A percentile compares a stretch with the other conserved stretches of the same genome.
Evolutionary conservation across 495 filamentous ascomycete genomes (phyloP).

Genomic region (Annulohypoxylon stygium): DNA sequence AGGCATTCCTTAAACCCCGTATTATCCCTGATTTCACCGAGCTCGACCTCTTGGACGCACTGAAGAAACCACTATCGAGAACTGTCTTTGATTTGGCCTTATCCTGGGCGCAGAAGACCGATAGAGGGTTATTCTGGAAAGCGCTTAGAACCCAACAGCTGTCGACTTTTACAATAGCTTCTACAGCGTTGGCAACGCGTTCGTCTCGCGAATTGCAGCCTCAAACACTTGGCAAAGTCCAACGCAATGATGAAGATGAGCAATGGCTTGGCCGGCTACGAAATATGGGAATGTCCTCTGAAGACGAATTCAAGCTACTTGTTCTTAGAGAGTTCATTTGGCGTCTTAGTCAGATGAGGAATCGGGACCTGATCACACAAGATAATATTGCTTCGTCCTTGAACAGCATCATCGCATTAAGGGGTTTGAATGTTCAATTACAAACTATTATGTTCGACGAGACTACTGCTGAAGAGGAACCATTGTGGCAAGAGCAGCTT

Average conservation of each 20-base stretch:
- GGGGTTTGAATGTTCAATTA: conserved; percentile 77
- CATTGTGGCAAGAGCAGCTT: conserved; percentile 47
- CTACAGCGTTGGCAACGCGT: conserved; percentile 57
- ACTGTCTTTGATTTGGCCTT: conserved; percentile 86
- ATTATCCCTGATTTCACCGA: conserved; percentile 74
- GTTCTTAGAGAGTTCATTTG: conserved; percentile 92
- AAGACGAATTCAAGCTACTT: conserved; percentile 92
- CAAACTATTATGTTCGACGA: conserved; percentile 95
- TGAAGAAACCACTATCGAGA: conserved; percentile 86
- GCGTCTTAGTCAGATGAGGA: conserved; percentile 79
- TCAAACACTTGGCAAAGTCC: conserved; percentile 59
- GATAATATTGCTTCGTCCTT: conserved; percentile 62
- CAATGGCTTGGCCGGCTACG: conserved; percentile 89
- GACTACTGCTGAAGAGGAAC: conserved; percentile 63
- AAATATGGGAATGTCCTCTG: conserved; percentile 82
- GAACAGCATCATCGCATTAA: conserved; percentile 77
- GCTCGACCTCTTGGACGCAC: conserved; percentile 78
- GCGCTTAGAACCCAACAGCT: conserved; percentile 68
- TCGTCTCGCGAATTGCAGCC: conserved; percentile 49
- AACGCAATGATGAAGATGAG: conserved; percentile 94
- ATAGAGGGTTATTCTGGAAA: conserved; percentile 89
- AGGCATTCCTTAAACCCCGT: conserved; percentile 81
- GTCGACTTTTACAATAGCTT: conserved; percentile 73
- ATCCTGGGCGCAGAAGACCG: conserved; percentile 84
- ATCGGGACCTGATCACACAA: conserved; percentile 62